Evolutionary conservation across 2,329 filamentous ascomycete species (phyloP), one percentile per base, ranked within the genome.

Genomic region (Lithohypha guttulata): DNA sequence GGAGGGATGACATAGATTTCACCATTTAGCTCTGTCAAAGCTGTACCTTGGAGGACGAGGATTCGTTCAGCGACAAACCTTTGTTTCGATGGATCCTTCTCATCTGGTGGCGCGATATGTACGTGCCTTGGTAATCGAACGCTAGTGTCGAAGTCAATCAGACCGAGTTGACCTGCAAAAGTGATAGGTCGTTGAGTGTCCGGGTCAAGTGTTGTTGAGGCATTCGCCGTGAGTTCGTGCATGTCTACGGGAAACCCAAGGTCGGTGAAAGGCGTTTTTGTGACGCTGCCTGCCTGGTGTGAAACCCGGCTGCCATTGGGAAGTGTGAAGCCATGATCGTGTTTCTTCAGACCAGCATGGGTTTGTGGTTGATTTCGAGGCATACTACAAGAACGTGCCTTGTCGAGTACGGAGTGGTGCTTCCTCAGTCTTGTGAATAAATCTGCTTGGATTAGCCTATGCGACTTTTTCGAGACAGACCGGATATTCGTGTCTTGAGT

Each of bases 111-210:
- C 9, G 43, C 39, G 25, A 48, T 46, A 28, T 46, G 46, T 11
- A 48, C 46, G 22, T 48, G 44, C 15, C 46, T 35, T 3, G 44
- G 43, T 13, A 46, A 30, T 4, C 43, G 39, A 18, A 44, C 39
- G n/a, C 39, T 35, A 6, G 39, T 48, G 11, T 39, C 34, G 41
- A 48, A 48, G 19, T 46, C 46, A 11, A 48, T 48, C 17, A 48
- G 41, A 2, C 46, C 43, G 14, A 48, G 13, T 29, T 48, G 43
- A 2, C 43, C 46, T 13, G 34, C 26, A 30, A 46, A 46, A 11
- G 42, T 23, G 8, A 31, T 37, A 6, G 29, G 18, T 18, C 43
- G 41, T 9, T 42, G 34, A 6, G 26, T 29, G n/a, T 17, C 10
- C 3, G 34, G 26, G 18, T 38, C 25, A 6, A 21, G 26, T 6